Evolutionary conservation across 2,329 filamentous ascomycete species (phyloP).

Genomic region (Phialophora chinensis): DNA sequence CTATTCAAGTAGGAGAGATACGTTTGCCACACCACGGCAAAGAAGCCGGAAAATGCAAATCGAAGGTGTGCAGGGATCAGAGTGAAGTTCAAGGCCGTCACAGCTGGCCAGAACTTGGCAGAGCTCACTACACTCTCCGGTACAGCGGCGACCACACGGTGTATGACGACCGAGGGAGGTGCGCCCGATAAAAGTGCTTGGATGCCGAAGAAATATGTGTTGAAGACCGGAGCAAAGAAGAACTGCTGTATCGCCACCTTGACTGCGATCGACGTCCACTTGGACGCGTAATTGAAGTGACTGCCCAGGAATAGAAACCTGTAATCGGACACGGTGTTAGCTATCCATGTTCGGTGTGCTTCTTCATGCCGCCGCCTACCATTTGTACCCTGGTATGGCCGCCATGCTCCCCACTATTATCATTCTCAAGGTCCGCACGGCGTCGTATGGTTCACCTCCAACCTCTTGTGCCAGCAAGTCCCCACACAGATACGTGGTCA

Average conservation of each 20-base stretch:
- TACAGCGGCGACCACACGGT: conserved; percentile 75
- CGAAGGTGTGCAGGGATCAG: conserved; percentile 80
- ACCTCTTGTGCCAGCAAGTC: conserved; percentile 42
- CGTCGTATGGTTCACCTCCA: conserved; percentile 65
- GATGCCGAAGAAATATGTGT: conserved; percentile 80
- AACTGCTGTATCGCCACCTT: conserved; percentile 83
- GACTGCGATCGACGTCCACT: conserved; percentile 69
- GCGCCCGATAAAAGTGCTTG: conserved; percentile 78
- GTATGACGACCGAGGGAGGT: conserved; percentile 65
- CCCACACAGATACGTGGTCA: conserved; percentile 75
- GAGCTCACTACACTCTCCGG: conserved; percentile 78
- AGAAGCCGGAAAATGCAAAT: conserved; percentile 76
- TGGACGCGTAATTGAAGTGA: conserved; percentile 83
- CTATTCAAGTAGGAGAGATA: conserved; percentile 69
- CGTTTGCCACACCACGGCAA: conserved; percentile 90
- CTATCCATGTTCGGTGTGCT: background rate
- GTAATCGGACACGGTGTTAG: background rate
- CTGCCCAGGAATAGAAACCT: conserved; percentile 81
- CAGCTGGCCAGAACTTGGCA: conserved; percentile 84
- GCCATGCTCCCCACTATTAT: conserved; percentile 74
- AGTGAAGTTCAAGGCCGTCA: conserved; percentile 84
- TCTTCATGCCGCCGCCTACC: conserved; percentile 58
- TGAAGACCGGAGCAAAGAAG: conserved; percentile 82
- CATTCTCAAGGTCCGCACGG: conserved; percentile 70
- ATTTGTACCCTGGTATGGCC: conserved; percentile 79